Conservation (phyloP, 73 alveolate genomes). For the Tetrahymena malaccensis region DNA sequence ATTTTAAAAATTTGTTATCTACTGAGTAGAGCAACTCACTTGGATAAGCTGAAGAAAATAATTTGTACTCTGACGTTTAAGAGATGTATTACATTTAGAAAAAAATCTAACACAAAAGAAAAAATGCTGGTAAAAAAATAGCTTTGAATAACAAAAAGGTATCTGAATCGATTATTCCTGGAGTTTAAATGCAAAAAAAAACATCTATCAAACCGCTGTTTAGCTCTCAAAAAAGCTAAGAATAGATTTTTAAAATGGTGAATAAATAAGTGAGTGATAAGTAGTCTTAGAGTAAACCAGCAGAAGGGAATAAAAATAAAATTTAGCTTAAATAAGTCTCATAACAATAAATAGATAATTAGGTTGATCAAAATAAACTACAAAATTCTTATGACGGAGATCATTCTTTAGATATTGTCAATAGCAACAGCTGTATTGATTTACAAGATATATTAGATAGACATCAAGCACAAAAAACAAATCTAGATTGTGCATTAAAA, state of each 20-base stretch:
- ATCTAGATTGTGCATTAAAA: background rate
- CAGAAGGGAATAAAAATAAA: background rate
- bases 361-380: background rate
- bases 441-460: background rate
- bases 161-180: background rate
- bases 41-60: background rate
- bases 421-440: background rate
- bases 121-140: background rate
- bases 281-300: background rate
- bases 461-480: background rate
- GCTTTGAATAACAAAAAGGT: background rate
- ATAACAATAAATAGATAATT: too few species aligned
- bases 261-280: background rate
- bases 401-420: background rate
- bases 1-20: background rate
- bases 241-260: background rate
- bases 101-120: background rate
- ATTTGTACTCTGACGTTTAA: background rate
- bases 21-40: background rate
- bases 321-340: background rate
- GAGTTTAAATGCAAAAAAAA: background rate
- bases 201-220: background rate
- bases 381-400: background rate
- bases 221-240: background rate
- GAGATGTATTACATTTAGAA: background rate